These are phyloP conservation scores for Jimgerdemannia lactiflua DNA, from an alignment of 192 early-diverging fungal species.

Conservation along the genomic window DNA sequence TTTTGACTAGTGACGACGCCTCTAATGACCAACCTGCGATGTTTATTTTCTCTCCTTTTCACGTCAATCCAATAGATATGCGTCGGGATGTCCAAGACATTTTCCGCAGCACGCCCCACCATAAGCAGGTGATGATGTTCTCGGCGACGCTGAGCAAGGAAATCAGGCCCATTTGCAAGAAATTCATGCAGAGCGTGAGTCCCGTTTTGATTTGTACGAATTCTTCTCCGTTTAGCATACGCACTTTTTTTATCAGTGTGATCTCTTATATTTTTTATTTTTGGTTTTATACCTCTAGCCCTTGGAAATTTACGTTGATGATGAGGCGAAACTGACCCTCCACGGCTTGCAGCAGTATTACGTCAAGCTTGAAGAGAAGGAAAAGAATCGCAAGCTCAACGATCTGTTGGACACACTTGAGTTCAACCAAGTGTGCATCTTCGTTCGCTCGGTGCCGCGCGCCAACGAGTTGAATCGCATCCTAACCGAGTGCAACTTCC, in stretches of 20 bases:
- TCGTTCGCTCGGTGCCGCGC: slow-evolving; percentile 88
- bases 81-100: slow-evolving; percentile 96
- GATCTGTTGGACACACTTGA: slow-evolving; percentile 91
- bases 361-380: slow-evolving; percentile 75
- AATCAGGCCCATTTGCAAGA: slow-evolving; percentile 90
- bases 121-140: slow-evolving; percentile 99
- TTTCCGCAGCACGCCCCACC: slow-evolving; percentile 90
- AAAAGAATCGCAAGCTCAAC: slow-evolving; percentile 94
- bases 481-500: slow-evolving; percentile 88
- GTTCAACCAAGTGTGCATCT: slow-evolving; percentile 98
- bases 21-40: not conserved
- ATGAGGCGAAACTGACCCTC: slow-evolving; percentile 96
- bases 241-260: too few relatives aligned
- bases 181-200: slow-evolving; percentile 93
- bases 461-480: slow-evolving; percentile 88
- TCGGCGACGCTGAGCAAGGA: slow-evolving; percentile 94
- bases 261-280: slow-evolving; percentile 11
- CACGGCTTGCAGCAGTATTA: slow-evolving; percentile 98
- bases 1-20: not conserved
- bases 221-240: too few relatives aligned
- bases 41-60: slow-evolving; percentile 7
- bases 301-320: slow-evolving; percentile 96
- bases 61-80: slow-evolving; percentile 70
- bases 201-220: too few relatives aligned
- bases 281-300: slow-evolving; percentile 52